Evolutionary conservation across 2,329 filamentous ascomycete species (phyloP), one percentile per base, ranked within the genome.

Genomic region (Madurella fahalii): DNA sequence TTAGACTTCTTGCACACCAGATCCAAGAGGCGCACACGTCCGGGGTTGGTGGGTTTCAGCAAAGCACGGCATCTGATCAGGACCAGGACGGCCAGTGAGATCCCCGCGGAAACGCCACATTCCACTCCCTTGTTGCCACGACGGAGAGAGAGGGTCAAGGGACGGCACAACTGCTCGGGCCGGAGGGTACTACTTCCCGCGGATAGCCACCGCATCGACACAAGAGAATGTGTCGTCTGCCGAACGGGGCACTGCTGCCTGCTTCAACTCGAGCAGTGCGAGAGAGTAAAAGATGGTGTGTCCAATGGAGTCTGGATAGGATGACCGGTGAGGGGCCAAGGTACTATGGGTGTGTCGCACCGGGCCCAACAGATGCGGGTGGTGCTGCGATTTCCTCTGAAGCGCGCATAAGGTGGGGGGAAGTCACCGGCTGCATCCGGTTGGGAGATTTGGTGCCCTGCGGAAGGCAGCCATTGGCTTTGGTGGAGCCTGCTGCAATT

Each of bases 261-360:
- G 51, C 15, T 40, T 52, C 47, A 25, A 16, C 31, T 39, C 50
- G 17, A n/a, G 42, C 25, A 43, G 17, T 47, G 40, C 34, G 52
- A 47, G 30, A 55, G 40, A 47, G 48, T 37, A 43, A 18, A 53
- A 58, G 52, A 58, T 60, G 61, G 61, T 54, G 59, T 53, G 59
- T 52, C 55, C 57, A 53, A 55, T 57, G 53, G 58, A 50, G 56
- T 30, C 32, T 50, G 20, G 52, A 59, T 50, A 57, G 47, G 50
- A 54, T 40, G 55, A 64, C 61, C 62, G 62, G 62, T 63, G 61
- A 63, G 45, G 40, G 45, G 37, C 41, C 25, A 42, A 47, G 47
- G 34, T 15, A 37, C 11, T 37, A 45, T 43, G 49, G 53, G 32
- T 50, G 50, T 20, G n/a, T n/a, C 15, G 25, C 18, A 45, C 20